These are phyloP conservation scores for Pseudogymnoascus sp. DNA, from an alignment of 2,329 filamentous ascomycete genomes.

Conservation along the genomic window DNA sequence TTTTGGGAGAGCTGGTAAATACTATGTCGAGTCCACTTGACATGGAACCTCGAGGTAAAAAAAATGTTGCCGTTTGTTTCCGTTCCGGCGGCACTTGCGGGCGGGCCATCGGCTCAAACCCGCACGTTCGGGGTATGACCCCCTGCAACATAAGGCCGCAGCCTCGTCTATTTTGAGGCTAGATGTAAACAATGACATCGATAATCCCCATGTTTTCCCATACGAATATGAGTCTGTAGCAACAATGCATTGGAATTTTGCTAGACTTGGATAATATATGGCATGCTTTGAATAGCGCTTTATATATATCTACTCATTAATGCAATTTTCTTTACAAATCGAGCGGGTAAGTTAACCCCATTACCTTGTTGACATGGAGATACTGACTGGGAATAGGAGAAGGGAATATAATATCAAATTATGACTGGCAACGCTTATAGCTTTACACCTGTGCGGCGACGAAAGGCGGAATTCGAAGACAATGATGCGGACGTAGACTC, in stretches of 20 bases:
- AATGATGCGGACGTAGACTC: slow-evolving; percentile 18
- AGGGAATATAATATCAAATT: background rate
- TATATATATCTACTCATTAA: slow-evolving; percentile 3
- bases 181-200: background rate
- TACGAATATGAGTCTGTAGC: background rate
- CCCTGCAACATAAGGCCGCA: background rate
- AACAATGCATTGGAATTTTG: background rate
- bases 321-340: background rate
- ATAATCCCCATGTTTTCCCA: background rate
- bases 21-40: slow-evolving; percentile 1
- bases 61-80: slow-evolving; percentile 8
- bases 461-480: slow-evolving; percentile 14
- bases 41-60: slow-evolving; percentile 4
- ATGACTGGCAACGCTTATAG: slow-evolving; percentile 11
- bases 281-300: slow-evolving; percentile 5
- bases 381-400: background rate
- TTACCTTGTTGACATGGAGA: background rate
- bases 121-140: background rate
- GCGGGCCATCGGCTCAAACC: slow-evolving; percentile 7
- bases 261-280: background rate
- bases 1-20: slow-evolving; percentile 10
- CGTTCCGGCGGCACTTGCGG: slow-evolving; percentile 5
- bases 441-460: slow-evolving; percentile 24
- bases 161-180: slow-evolving; percentile 5
- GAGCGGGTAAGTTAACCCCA: background rate